Base-by-base conservation (phyloP, 2,329 filamentous ascomycete species). In the Camillea tinctor region DNA sequence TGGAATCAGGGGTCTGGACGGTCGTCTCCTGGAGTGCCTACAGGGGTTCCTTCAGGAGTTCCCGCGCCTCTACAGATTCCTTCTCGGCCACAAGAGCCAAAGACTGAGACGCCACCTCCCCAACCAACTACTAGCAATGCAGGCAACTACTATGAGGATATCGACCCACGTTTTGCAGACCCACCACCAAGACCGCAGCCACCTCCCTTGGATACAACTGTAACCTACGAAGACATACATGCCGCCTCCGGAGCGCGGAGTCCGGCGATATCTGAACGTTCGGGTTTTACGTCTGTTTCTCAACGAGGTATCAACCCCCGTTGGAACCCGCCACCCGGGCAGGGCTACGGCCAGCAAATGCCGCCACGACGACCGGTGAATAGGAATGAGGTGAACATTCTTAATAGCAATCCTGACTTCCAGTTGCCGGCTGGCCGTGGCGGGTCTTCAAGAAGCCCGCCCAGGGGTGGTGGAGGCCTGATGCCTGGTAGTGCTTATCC, bases 281-380 rank as follows among this genome's bases (percentile, higher is more conserved):
- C 88, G 52, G 91, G 90, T 68, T 97, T 97, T 76, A 97, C 94
- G 1, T 95, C 91, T 11, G 89, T 98, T 52, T 94, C 90, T 0
- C 93, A 97, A 75, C 85, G 94, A 36, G 90, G 91, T 1, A 80
- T 97, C 57, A 97, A 97, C 73, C 94, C 93, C 6, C 88, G 88
- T 61, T 97, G 94, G 93, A 86, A 90, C 63, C 86, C 84, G 2
- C 79, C 81, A 26, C 78, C 81, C 75, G 76, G 15, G 73, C 77
- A 17, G 56, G 77, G 77, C 8, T 79, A 76, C 66, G 79, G 69
- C 67, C 80, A 74, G 66, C 78, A 69, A 71, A 77, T 75, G 58
- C 77, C 76, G 20, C 74, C 77, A 44, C 77, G 79, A 48, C 74
- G 77, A 57, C 80, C 80, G 22, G 76, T 78, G 21, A 83, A 81